Conservation (phyloP, 2,329 filamentous ascomycete genomes). For the Fusarium praegraminearum region DNA sequence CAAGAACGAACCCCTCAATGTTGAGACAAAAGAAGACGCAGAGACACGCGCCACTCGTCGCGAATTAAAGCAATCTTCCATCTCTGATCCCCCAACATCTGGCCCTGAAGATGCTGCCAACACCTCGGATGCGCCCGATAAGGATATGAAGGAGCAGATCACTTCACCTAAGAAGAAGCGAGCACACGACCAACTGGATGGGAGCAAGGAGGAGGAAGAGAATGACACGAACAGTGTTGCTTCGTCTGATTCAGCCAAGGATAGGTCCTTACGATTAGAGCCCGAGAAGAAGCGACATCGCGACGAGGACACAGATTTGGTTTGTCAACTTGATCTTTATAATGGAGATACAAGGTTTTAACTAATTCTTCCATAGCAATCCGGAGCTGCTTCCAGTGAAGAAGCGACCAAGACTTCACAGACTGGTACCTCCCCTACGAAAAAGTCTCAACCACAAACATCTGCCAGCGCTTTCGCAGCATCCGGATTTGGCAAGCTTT, state of each 20-base stretch:
- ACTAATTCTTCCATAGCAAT: constrained; percentile 38
- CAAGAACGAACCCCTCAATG: constrained; percentile 50
- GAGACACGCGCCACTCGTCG: constrained; percentile 73
- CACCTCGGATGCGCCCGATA: constrained; percentile 50
- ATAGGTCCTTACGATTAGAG: constrained; percentile 61
- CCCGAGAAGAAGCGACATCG: constrained; percentile 75
- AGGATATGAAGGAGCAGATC: constrained; percentile 61
- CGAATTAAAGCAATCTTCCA: constrained; percentile 73
- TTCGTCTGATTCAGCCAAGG: constrained; percentile 60
- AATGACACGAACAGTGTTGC: constrained; percentile 59
- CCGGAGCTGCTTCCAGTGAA: constrained; percentile 33
- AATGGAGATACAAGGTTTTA: not conserved
- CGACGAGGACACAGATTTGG: constrained; percentile 59
- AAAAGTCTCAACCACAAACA: constrained; percentile 53
- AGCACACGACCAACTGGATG: constrained; percentile 69
- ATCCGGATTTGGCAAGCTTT: constrained; percentile 76
- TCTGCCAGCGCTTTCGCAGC: constrained; percentile 73
- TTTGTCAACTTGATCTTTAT: constrained; percentile 44
- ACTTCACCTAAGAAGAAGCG: constrained; percentile 76
- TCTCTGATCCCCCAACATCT: constrained; percentile 62
- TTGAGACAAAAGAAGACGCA: constrained; percentile 66
- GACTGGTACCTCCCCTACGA: constrained; percentile 41
- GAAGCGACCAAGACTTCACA: constrained; percentile 42
- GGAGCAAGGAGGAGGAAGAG: constrained; percentile 57
- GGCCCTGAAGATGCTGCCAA: constrained; percentile 50